These are phyloP conservation scores for Chaetomiaceae sp. DNA, from an alignment of 2,329 filamentous ascomycete genomes.

Conservation along the genomic window DNA sequence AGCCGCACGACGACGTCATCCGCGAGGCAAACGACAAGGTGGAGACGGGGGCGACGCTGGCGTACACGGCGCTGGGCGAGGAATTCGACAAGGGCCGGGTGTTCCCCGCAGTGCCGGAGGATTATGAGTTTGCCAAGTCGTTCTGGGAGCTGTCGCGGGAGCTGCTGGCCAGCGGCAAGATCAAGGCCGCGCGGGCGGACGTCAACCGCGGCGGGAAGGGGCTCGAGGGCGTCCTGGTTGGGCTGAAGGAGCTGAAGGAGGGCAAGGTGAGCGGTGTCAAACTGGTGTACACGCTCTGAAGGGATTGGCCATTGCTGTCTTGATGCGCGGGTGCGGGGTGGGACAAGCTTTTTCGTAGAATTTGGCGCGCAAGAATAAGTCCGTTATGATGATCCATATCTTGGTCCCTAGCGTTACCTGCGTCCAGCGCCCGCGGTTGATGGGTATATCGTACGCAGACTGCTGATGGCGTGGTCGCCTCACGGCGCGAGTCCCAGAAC, in stretches of 20 bases:
- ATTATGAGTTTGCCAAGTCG: slow-evolving; percentile 30
- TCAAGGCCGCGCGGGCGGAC: slow-evolving; percentile 29
- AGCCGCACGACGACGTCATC: slow-evolving; percentile 6
- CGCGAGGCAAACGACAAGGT: slow-evolving; percentile 11
- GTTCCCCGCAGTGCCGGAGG: slow-evolving; percentile 23
- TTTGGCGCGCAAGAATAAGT: neutral
- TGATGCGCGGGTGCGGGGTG: neutral
- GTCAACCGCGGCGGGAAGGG: slow-evolving; percentile 27
- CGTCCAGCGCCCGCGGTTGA: neutral
- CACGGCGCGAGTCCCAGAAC: neutral
- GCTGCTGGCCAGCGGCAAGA: slow-evolving; percentile 30
- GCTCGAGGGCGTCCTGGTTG: slow-evolving; percentile 28
- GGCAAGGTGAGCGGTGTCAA: slow-evolving; percentile 34
- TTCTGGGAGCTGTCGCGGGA: slow-evolving; percentile 30
- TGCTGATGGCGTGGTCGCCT: too few relatives aligned
- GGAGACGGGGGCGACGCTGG: slow-evolving; percentile 27
- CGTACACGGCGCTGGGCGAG: slow-evolving; percentile 37
- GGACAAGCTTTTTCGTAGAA: neutral
- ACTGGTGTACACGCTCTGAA: slow-evolving; percentile 30
- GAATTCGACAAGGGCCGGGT: slow-evolving; percentile 25
- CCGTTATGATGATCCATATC: neutral
- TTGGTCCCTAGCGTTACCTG: neutral
- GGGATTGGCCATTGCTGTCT: neutral
- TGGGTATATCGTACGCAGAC: neutral
- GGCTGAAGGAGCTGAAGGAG: slow-evolving; percentile 28